phyloP scores from a whole-genome alignment of 2,329 filamentous ascomycete species.

The Xylaria sp. region DNA sequence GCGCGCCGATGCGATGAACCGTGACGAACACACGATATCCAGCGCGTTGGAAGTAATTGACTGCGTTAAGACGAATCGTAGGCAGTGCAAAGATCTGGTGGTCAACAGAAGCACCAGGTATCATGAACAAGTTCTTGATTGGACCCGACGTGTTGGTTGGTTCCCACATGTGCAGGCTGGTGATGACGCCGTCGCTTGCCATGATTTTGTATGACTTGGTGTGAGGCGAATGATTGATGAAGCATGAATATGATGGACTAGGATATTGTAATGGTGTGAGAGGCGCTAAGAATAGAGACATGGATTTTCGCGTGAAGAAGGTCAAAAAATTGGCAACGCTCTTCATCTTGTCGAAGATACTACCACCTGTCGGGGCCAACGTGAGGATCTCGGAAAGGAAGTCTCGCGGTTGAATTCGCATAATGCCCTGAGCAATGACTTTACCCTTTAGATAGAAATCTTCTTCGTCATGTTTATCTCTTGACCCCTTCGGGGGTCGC shows the following conservation, averaged over 20 bases:
- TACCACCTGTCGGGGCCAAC: constrained; percentile 61
- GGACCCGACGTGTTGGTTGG: constrained; percentile 54
- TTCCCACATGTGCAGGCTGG: constrained; percentile 67
- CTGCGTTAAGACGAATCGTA: constrained; percentile 70
- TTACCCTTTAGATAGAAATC: constrained; percentile 55
- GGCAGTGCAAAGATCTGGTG: constrained; percentile 71
- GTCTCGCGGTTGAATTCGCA: constrained; percentile 64
- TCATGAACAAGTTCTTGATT: constrained; percentile 65
- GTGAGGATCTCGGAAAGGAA: constrained; percentile 67
- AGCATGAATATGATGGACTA: constrained; percentile 58
- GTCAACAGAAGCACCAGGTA: constrained; percentile 71
- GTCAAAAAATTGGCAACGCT: constrained; percentile 63
- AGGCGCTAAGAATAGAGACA: constrained; percentile 64
- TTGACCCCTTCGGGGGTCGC: constrained; percentile 40
- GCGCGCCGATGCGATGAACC: constrained; percentile 67
- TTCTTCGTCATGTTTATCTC: constrained; percentile 45
- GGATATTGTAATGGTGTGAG: constrained; percentile 67
- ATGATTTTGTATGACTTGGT: constrained; percentile 56
- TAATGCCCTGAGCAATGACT: constrained; percentile 67
- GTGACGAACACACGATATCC: constrained; percentile 70
- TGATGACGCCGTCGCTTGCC: constrained; percentile 63
- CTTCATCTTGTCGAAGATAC: constrained; percentile 55
- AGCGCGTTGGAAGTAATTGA: constrained; percentile 69
- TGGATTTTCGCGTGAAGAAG: constrained; percentile 65
- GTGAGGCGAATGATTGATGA: constrained; percentile 62